phyloP scores from a whole-genome alignment of 352 stramenopile genomes.

The Pseudoperonospora humuli region DNA sequence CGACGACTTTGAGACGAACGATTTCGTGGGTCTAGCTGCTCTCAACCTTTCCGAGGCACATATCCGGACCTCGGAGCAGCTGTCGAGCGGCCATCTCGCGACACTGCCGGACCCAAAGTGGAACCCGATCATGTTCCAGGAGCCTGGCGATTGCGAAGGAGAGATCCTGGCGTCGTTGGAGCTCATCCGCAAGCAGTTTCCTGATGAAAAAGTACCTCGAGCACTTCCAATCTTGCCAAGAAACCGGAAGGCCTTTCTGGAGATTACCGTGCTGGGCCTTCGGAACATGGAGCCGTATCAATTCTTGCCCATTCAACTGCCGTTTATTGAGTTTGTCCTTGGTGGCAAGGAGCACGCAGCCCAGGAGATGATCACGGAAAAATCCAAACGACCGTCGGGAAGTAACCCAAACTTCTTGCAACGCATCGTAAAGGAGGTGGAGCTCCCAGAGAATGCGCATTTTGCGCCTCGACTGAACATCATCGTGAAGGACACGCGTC shows the following conservation, averaged over 20 bases:
- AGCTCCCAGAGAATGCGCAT: constrained; percentile 81
- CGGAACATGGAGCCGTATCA: constrained; percentile 85
- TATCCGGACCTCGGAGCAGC: constrained; percentile 53
- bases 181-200: constrained; percentile 62
- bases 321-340: constrained; percentile 85
- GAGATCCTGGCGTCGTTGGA: constrained; percentile 72
- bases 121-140: constrained; percentile 71
- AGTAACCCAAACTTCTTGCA: constrained; percentile 87
- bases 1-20: constrained; percentile 66
- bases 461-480: constrained; percentile 87
- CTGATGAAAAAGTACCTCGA: constrained; percentile 49
- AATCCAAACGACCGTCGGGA: constrained; percentile 70
- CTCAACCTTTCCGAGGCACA: constrained; percentile 68
- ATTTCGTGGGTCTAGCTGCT: constrained; percentile 53
- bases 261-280: constrained; percentile 81
- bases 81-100: constrained; percentile 32
- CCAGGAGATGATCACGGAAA: constrained; percentile 84
- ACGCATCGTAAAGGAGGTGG: constrained; percentile 82
- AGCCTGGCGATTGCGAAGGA: constrained; percentile 71
- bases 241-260: constrained; percentile 66
- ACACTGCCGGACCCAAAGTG: constrained; percentile 63
- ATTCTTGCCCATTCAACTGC: constrained; percentile 83
- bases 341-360: constrained; percentile 69
- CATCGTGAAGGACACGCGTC: constrained; percentile 83
- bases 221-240: constrained; percentile 48